These are phyloP conservation scores for Echria macrotheca DNA, from an alignment of 495 filamentous ascomycete species.

Conservation along the genomic window DNA sequence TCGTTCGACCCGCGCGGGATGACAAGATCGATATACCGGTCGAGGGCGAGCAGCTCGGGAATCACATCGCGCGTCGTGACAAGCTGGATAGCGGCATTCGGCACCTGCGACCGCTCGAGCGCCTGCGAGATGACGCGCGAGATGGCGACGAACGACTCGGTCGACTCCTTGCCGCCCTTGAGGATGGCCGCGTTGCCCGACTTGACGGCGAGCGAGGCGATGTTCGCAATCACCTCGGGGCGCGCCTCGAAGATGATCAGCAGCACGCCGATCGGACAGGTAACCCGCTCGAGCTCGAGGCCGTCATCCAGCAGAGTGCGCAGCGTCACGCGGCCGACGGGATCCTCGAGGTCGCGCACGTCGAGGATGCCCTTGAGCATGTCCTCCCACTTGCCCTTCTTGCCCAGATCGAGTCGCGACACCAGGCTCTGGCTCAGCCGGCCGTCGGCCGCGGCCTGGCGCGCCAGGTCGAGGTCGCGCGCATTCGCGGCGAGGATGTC, in stretches of 20 bases:
- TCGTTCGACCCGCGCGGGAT: constrained; percentile 93
- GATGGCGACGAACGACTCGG: constrained; percentile 85
- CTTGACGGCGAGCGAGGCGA: constrained; percentile 93
- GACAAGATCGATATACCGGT: constrained; percentile 86
- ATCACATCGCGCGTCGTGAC: constrained; percentile 88
- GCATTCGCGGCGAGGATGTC: constrained; percentile 82
- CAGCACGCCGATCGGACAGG: constrained; percentile 91
- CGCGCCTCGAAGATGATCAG: constrained; percentile 97
- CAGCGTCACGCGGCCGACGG: constrained; percentile 80
- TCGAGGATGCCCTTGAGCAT: constrained; percentile 95
- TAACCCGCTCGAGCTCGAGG: constrained; percentile 75
- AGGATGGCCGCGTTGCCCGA: constrained; percentile 96
- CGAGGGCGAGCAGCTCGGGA: constrained; percentile 73
- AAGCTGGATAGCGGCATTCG: constrained; percentile 82
- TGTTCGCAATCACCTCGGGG: constrained; percentile 98
- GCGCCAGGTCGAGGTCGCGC: constrained; percentile 69
- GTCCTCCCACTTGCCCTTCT: constrained; percentile 89
- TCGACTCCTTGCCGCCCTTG: constrained; percentile 96
- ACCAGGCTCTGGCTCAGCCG: constrained; percentile 76
- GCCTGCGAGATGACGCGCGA: constrained; percentile 77
- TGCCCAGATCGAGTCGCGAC: constrained; percentile 81
- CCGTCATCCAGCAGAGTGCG: constrained; percentile 86
- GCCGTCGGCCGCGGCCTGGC: constrained; percentile 64
- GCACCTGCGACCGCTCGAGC: constrained; percentile 69
- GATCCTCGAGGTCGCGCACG: constrained; percentile 81